These are phyloP conservation scores for Nicotiana undulata DNA, from an alignment of 257 asterid genomes.

Conservation along the genomic window DNA sequence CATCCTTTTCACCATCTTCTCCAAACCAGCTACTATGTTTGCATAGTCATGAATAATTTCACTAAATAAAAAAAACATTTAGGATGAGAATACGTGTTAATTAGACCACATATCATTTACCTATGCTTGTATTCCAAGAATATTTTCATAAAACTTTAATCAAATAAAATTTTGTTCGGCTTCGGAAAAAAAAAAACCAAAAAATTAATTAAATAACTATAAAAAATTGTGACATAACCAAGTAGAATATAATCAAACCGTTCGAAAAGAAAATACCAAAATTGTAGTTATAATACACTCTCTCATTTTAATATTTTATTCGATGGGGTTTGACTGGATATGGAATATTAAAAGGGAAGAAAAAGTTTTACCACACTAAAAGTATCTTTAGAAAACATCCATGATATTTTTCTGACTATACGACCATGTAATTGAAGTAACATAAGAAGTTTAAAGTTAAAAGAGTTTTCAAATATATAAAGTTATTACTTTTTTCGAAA, in stretches of 20 bases:
- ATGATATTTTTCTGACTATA: too few relatives aligned
- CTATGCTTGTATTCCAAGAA: neutral
- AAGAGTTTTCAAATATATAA: neutral
- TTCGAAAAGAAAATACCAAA: too few relatives aligned
- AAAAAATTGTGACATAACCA: neutral
- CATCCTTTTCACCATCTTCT: slow-evolving; percentile 38
- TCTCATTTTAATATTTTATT: too few relatives aligned
- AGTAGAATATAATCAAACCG: neutral
- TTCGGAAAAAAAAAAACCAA: neutral
- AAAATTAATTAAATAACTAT: neutral
- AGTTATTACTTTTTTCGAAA: neutral
- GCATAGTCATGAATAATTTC: slow-evolving; percentile 24
- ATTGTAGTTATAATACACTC: neutral
- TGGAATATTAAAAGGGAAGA: too few relatives aligned
- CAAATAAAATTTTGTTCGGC: neutral
- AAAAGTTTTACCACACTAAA: too few relatives aligned
- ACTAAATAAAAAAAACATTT: slow-evolving; percentile 1
- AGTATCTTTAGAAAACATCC: too few relatives aligned
- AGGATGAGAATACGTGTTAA: neutral
- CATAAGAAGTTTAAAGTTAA: neutral
- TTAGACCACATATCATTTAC: neutral
- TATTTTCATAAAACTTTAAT: neutral
- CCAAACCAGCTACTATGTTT: slow-evolving; percentile 26
- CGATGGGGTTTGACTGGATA: too few relatives aligned
- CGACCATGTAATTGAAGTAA: neutral